These are phyloP conservation scores for Vigna radiata DNA, from an alignment of 306 rosid genomes.

Conservation along the genomic window DNA sequence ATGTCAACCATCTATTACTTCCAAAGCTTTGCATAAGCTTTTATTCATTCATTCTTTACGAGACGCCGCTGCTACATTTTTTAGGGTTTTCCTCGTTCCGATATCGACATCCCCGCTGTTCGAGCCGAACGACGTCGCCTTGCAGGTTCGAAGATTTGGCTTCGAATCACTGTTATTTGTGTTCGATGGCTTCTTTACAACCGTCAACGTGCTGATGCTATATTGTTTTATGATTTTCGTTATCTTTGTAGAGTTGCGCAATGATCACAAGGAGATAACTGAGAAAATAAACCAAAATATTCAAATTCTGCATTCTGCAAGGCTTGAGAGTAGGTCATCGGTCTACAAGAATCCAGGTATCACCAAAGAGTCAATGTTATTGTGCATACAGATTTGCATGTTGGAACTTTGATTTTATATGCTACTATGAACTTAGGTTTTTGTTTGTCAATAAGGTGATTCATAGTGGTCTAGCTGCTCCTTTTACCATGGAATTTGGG, in stretches of 20 bases:
- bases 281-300: constrained; percentile 73
- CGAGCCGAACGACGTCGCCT: constrained; percentile 80
- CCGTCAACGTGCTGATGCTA: not conserved
- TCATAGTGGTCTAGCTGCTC: not conserved
- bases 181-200: not conserved
- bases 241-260: constrained; percentile 66
- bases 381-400: not conserved
- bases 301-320: constrained; percentile 72
- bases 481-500: not conserved
- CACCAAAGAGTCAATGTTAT: not conserved
- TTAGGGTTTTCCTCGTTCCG: constrained; percentile 92
- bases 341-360: constrained; percentile 61
- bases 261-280: constrained; percentile 79
- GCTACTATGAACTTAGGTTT: not conserved
- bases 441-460: not conserved
- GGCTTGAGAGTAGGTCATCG: constrained; percentile 56
- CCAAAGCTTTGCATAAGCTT: not conserved
- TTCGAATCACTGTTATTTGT: not conserved
- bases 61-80: not conserved
- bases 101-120: constrained; percentile 75
- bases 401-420: not conserved
- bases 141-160: constrained; percentile 52
- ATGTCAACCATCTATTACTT: not conserved
- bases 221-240: constrained; percentile 1
- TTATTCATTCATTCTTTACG: not conserved